Evolutionary conservation across 306 rosid species (phyloP).

Genomic region (Bauhinia variegata): DNA sequence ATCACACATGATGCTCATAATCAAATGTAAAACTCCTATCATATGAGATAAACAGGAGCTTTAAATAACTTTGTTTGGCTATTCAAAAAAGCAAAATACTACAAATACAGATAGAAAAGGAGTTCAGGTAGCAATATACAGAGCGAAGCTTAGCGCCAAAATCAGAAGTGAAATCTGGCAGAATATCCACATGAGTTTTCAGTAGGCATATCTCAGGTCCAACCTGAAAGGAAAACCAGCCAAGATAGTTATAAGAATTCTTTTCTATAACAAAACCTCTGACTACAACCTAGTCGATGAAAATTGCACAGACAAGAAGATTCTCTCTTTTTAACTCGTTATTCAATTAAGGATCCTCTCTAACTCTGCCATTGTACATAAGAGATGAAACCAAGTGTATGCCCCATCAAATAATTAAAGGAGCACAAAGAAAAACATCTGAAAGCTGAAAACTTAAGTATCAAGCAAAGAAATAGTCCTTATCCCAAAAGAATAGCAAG

Average conservation of each 20-base stretch:
- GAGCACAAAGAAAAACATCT: not conserved
- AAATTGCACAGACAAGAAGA: conserved; percentile 1
- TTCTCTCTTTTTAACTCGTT: conserved; percentile 14
- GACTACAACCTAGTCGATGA: conserved; percentile 15
- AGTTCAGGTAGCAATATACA: conserved; percentile 46
- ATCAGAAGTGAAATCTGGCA: conserved; percentile 87
- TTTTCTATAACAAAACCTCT: not conserved
- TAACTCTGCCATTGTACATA: conserved; percentile 7
- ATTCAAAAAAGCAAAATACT: not conserved
- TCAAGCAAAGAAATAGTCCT: conserved; percentile 11
- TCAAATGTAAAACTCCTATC: conserved; percentile 3
- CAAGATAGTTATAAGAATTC: conserved; percentile 9
- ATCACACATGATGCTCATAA: not conserved
- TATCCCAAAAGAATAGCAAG: conserved; percentile 6
- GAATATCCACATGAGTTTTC: conserved; percentile 94
- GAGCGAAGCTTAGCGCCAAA: conserved; percentile 81
- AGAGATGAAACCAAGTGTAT: conserved; percentile 13
- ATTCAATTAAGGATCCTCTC: conserved; percentile 7
- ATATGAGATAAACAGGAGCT: conserved; percentile 17
- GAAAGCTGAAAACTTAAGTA: not conserved
- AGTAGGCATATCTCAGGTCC: conserved; percentile 93
- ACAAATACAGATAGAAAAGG: not conserved
- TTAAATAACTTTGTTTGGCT: conserved; percentile 20
- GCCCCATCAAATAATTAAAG: not conserved
- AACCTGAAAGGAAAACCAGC: conserved; percentile 52